Evolutionary conservation across 2,329 filamentous ascomycete genomes (phyloP).

Genomic region (Alternaria atra): DNA sequence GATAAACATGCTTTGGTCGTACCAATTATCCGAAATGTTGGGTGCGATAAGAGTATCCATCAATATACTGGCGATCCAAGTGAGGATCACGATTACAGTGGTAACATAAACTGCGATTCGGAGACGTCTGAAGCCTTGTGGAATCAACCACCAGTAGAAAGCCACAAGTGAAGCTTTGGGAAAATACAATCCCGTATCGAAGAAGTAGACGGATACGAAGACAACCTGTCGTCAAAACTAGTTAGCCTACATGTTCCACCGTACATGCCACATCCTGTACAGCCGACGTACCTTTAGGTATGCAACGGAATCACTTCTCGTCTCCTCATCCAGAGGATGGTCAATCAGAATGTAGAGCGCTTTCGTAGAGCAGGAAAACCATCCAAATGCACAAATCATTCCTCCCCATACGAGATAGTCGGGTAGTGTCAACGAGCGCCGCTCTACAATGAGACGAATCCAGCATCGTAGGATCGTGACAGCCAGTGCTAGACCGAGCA

Average conservation of each 20-base stretch:
- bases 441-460: constrained; percentile 24
- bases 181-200: constrained; percentile 34
- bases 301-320: constrained; percentile 25
- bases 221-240: constrained; percentile 20
- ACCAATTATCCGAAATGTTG: constrained; percentile 32
- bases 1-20: background rate
- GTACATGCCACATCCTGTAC: background rate
- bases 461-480: constrained; percentile 30
- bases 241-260: background rate
- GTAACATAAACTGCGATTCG: constrained; percentile 25
- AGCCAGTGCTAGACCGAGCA: constrained; percentile 25
- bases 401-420: constrained; percentile 35
- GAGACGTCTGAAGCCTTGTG: constrained; percentile 27
- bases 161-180: constrained; percentile 31
- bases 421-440: constrained; percentile 22
- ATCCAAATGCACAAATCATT: constrained; percentile 30
- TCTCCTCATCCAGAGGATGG: constrained; percentile 26
- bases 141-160: constrained; percentile 40
- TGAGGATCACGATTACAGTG: constrained; percentile 13
- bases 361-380: constrained; percentile 25
- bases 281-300: constrained; percentile 22
- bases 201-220: constrained; percentile 29
- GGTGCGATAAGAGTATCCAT: constrained; percentile 24
- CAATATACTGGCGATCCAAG: constrained; percentile 25
- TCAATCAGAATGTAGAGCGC: constrained; percentile 27